Base-by-base conservation (phyloP, 139 green algal genomes). In the Diplosphaera chodatii region DNA sequence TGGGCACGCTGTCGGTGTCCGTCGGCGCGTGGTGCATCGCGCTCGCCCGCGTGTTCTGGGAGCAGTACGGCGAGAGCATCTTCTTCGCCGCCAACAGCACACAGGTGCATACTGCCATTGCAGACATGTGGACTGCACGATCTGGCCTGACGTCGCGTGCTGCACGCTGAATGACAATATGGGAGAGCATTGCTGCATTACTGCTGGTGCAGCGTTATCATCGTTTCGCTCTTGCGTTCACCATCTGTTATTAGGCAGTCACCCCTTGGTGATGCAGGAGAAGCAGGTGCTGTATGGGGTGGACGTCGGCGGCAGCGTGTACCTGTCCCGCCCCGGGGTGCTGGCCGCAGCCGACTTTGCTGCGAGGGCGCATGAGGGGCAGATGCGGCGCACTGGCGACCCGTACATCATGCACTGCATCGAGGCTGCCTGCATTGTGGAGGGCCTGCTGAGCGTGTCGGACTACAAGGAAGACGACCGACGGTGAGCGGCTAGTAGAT, bases 361-460 rank as follows among this genome's bases (percentile, higher is more conserved):
- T 27, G 90, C 84, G 4, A 37, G 63, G 8, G 91, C 89, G 1
- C 93, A 98, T 74, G 66, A 67, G 32, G 90, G 86, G 5, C 90
- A 97, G 82, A 71, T 75, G 55, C 84, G 94, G 33, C 91, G 89
- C 69, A 97, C 91, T 13, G 87, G 90, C 3, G 85, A 97, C 74
- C 89, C 93, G 0, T 99, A 99, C 72, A 83, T 98, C 0, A 80
- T 72, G 1, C 94, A 99, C 79, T 97, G 91, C 86, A 84, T 99
- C 0, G 87, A 97, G 69, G 94, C 94, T 2, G 94, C 92, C 32
- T 77, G 87, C 32, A 98, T 98, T 34, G 80, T 98, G 64, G 94
- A 96, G 71, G 64, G 33, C 0, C 68, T 86, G 69, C 64, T 87
- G 32, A 68, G 40, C 23, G n/a, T n/a, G n/a, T n/a, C n/a, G n/a